Percentiles rank a stretch among this genome's conserved stretches.
Evolutionary conservation across 176 grass and related monocot genomes (phyloP).

Genomic region (Carex kokanica): DNA sequence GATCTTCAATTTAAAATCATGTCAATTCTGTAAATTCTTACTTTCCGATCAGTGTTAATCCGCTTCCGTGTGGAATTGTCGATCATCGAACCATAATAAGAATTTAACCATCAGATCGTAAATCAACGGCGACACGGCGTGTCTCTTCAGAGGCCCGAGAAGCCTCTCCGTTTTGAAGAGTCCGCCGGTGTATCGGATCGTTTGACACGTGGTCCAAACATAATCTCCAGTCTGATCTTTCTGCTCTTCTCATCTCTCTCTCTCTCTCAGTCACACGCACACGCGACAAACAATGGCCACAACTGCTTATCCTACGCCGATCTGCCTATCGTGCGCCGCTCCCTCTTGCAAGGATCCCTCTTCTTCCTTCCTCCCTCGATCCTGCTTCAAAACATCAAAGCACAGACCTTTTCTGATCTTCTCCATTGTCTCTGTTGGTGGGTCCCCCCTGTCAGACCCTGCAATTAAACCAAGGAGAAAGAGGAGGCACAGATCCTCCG

Average conservation of each 20-base stretch:
- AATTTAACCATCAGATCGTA: too few species aligned
- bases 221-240: background rate
- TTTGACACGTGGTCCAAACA: background rate
- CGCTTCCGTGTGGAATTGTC: too few species aligned
- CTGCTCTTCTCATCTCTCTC: background rate
- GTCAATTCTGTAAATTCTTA: too few species aligned
- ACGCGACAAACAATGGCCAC: slow-evolving; percentile 16
- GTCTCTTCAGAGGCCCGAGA: too few species aligned
- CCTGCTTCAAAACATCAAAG: background rate
- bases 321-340: slow-evolving; percentile 4
- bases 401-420: background rate
- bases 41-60: too few species aligned
- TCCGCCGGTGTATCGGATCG: too few species aligned
- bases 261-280: background rate
- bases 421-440: background rate
- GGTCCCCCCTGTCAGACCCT: background rate
- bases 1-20: too few species aligned
- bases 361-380: background rate
- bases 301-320: background rate
- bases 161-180: background rate
- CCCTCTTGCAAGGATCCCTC: background rate
- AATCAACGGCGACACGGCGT: too few species aligned
- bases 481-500: slow-evolving; percentile 6
- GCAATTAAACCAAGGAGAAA: slow-evolving; percentile 1
- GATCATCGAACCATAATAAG: too few species aligned